Evolutionary conservation across 2,329 filamentous ascomycete species (phyloP).

Genomic region (Clarireedia paspali): DNA sequence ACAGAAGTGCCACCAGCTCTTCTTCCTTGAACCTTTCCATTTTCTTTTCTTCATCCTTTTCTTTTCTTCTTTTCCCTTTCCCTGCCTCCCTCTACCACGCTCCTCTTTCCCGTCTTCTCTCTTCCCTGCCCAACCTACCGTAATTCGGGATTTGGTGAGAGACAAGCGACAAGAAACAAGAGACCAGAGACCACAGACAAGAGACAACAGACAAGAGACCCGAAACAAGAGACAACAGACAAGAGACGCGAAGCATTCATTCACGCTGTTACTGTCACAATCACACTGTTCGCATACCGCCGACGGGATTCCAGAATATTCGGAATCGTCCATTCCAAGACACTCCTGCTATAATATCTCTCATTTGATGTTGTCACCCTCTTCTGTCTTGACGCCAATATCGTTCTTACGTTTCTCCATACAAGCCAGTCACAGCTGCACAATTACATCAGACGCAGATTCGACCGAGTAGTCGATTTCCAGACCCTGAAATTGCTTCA

Average conservation of each 20-base stretch:
- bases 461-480: neutral
- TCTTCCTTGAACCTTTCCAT: neutral
- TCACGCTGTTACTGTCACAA: too few relatives aligned
- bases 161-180: neutral
- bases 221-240: too few relatives aligned
- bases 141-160: neutral
- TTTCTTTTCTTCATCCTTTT: neutral
- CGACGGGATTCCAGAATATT: too few relatives aligned
- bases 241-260: too few relatives aligned
- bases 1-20: neutral
- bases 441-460: slow-evolving; percentile 7
- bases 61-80: neutral
- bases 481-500: neutral
- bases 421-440: neutral
- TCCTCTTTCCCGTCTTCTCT: neutral
- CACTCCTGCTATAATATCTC: neutral
- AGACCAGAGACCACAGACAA: too few relatives aligned
- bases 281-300: too few relatives aligned
- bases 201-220: too few relatives aligned
- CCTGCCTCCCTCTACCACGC: too few relatives aligned
- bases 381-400: neutral
- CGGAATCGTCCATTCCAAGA: neutral
- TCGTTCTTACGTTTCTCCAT: neutral
- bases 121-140: neutral
- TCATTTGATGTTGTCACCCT: neutral